These are phyloP conservation scores for Cutaneotrichosporon sp. DNA, from an alignment of 1,284 basidiomycete species.

Conservation along the genomic window DNA sequence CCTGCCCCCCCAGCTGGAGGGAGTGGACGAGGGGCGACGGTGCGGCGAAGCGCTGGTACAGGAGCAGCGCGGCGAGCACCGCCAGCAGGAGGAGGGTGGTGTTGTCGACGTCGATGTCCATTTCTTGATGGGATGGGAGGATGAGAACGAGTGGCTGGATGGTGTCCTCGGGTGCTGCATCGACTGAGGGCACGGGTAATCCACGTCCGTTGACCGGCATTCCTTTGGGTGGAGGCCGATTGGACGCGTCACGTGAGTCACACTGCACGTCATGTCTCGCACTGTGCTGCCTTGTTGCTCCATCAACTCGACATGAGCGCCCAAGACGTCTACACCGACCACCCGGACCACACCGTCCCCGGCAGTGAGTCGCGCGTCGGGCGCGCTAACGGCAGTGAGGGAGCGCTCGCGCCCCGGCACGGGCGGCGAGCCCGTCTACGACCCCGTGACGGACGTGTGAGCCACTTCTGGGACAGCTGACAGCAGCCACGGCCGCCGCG, in stretches of 20 bases:
- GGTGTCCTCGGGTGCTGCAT: background rate
- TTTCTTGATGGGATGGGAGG: no score
- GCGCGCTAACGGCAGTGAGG: constrained; percentile 27
- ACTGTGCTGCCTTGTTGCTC: background rate
- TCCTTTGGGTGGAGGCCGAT: no score
- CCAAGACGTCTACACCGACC: constrained; percentile 37
- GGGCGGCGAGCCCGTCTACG: constrained; percentile 42
- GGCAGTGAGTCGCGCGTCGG: constrained; percentile 30
- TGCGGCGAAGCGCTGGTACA: constrained; percentile 48
- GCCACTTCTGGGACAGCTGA: constrained; percentile 5
- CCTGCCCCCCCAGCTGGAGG: constrained; percentile 52
- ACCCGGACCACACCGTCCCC: constrained; percentile 30
- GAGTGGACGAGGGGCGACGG: constrained; percentile 51
- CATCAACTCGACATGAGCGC: background rate
- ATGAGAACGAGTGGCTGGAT: no score
- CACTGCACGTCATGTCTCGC: background rate
- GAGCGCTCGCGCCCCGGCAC: constrained; percentile 38
- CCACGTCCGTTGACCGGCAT: no score
- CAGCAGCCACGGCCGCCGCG: constrained; percentile 59
- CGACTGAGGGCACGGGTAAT: no score
- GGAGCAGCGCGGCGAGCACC: constrained; percentile 33
- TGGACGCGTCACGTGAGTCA: no score
- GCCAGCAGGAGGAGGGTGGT: constrained; percentile 44
- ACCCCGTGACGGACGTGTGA: constrained; percentile 34
- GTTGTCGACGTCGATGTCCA: constrained; percentile 45